A percentile compares a stretch with the other conserved stretches of the same genome.
Evolutionary conservation across 1,139 yeast species (phyloP).

Genomic region (Debaryomyces subglobosus): DNA sequence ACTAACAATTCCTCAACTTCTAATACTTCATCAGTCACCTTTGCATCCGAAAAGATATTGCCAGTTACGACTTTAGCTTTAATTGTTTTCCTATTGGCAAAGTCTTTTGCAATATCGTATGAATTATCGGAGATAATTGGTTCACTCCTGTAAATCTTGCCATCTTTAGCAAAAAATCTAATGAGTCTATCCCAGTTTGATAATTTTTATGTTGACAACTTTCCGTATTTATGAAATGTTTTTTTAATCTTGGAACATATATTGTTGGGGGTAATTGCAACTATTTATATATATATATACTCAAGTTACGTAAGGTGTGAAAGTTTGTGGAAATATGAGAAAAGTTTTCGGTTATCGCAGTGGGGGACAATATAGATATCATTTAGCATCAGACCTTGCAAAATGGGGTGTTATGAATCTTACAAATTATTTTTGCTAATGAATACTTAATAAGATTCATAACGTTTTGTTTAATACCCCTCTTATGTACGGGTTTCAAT

Average conservation of each 20-base stretch:
- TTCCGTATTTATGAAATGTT: not conserved
- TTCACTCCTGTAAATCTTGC: not conserved
- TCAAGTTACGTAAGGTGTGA: not conserved
- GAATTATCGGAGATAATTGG: not conserved
- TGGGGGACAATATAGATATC: not conserved
- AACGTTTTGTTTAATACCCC: no score
- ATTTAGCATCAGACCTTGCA: not conserved
- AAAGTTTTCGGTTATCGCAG: not conserved
- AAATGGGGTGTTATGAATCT: not conserved
- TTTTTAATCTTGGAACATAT: no score
- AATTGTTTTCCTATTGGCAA: not conserved
- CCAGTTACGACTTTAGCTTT: not conserved
- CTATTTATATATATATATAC: not conserved
- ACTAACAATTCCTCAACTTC: not conserved
- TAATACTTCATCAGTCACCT: not conserved
- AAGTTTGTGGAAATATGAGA: not conserved
- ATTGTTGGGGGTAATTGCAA: not conserved
- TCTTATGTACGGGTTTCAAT: no score
- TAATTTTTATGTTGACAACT: not conserved
- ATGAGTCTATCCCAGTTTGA: conserved; percentile 8
- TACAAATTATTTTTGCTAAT: no score
- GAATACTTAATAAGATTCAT: not conserved
- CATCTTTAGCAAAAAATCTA: not conserved
- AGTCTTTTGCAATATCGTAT: not conserved
- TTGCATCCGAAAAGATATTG: not conserved